Evolutionary conservation across 2,329 filamentous ascomycete genomes (phyloP).

Genomic region (Coniella lustricola): DNA sequence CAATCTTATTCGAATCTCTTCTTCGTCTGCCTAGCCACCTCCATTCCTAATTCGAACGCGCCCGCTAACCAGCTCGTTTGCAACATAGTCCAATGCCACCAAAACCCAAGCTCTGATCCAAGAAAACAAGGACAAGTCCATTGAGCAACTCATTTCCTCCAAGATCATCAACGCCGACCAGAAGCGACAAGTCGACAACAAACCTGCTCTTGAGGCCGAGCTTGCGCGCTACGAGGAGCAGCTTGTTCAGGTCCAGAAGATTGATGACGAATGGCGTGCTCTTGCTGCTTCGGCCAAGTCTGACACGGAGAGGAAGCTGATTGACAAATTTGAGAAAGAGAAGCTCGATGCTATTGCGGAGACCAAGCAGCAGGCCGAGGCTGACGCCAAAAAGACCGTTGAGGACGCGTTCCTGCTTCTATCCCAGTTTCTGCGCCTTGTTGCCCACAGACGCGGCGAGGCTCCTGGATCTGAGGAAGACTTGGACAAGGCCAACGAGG

Average conservation of each 20-base stretch:
- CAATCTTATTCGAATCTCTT: no score
- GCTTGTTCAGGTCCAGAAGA: conserved; percentile 65
- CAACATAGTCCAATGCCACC: conserved; percentile 54
- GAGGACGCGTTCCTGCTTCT: conserved; percentile 61
- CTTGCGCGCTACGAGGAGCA: conserved; percentile 67
- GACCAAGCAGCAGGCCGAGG: conserved; percentile 47
- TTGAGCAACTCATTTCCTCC: conserved; percentile 64
- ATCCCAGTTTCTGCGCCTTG: conserved; percentile 73
- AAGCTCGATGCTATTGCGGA: conserved; percentile 48
- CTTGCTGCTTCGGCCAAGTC: conserved; percentile 52
- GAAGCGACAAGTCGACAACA: conserved; percentile 70
- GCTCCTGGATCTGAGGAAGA: conserved; percentile 58
- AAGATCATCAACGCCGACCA: conserved; percentile 77
- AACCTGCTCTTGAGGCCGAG: conserved; percentile 63
- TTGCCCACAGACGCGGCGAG: conserved; percentile 66
- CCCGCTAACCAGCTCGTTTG: not conserved
- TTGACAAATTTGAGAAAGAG: conserved; percentile 44
- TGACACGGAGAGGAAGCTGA: conserved; percentile 51
- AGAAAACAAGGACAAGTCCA: conserved; percentile 61
- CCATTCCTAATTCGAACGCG: not conserved
- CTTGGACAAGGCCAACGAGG: conserved; percentile 75
- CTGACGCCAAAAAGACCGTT: conserved; percentile 48
- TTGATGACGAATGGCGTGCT: conserved; percentile 64
- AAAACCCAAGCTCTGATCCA: conserved; percentile 65
- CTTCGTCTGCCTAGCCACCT: conserved; percentile 12